These are phyloP conservation scores for Pseudocercospora fuligena DNA, from an alignment of 2,329 filamentous ascomycete species.

Conservation along the genomic window DNA sequence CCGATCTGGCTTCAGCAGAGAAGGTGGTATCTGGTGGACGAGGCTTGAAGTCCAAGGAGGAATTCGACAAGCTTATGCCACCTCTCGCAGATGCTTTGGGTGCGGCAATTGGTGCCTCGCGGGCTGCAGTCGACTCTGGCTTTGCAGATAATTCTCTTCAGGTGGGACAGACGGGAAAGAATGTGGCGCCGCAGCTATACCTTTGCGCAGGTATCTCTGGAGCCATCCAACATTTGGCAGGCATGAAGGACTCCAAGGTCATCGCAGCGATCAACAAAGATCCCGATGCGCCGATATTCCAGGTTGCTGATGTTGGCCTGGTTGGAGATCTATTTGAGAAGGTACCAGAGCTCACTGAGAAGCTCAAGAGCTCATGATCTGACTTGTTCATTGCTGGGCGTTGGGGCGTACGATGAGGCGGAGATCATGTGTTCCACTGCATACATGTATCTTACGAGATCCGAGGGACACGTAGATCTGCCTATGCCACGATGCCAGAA, in stretches of 20 bases:
- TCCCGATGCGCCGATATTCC: conserved; percentile 94
- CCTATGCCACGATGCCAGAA: background rate
- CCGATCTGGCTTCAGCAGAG: conserved; percentile 86
- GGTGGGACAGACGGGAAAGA: conserved; percentile 98
- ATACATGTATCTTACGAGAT: conserved; percentile 8
- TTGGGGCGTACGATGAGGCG: conserved; percentile 5
- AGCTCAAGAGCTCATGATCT: conserved; percentile 66
- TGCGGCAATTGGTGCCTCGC: conserved; percentile 92
- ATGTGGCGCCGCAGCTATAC: conserved; percentile 94
- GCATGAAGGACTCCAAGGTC: conserved; percentile 99
- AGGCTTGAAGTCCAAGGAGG: conserved; percentile 95
- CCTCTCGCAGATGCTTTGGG: conserved; percentile 90
- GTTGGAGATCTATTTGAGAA: conserved; percentile 96
- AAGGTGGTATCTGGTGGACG: conserved; percentile 92
- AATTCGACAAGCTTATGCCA: conserved; percentile 91
- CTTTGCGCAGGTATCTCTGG: conserved; percentile 95
- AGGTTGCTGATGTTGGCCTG: conserved; percentile 92
- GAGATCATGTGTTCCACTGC: conserved; percentile 7
- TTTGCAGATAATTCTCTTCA: conserved; percentile 98
- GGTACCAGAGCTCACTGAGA: conserved; percentile 94
- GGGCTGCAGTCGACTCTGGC: conserved; percentile 93
- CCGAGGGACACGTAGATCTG: conserved; percentile 11
- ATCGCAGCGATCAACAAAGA: conserved; percentile 99
- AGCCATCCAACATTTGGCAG: conserved; percentile 95
- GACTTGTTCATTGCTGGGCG: conserved; percentile 11